phyloP scores from a whole-genome alignment of 1,284 basidiomycete genomes.

The Pisolithus thermaeus region DNA sequence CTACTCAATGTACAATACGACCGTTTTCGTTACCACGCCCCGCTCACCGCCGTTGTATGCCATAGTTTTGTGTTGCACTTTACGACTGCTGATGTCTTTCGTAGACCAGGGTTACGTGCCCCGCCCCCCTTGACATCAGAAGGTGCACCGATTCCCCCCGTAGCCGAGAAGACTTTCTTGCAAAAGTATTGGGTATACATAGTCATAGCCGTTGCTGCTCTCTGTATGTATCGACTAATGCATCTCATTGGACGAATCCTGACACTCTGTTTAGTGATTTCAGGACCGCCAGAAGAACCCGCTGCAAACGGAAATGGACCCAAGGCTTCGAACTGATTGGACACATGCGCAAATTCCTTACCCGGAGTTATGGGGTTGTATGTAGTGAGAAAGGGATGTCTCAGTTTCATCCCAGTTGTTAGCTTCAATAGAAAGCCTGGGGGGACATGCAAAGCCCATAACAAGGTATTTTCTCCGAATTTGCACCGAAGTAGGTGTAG shows the following conservation, averaged over 20 bases:
- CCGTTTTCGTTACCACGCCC: constrained; percentile 43
- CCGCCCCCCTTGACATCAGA: constrained; percentile 62
- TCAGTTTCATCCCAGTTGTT: too few species aligned
- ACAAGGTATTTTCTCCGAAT: too few species aligned
- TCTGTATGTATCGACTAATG: constrained; percentile 41
- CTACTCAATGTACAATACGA: constrained; percentile 43
- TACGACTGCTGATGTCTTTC: constrained; percentile 6
- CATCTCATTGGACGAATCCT: background rate
- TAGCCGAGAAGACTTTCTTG: constrained; percentile 71
- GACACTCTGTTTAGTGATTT: constrained; percentile 17
- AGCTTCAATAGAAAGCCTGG: too few species aligned
- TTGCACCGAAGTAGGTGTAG: too few species aligned
- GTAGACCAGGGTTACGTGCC: constrained; percentile 58
- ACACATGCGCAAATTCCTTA: background rate
- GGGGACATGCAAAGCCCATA: too few species aligned
- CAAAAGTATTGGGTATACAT: constrained; percentile 91
- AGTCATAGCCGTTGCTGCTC: constrained; percentile 48
- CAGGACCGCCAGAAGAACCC: constrained; percentile 26
- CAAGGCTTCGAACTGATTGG: constrained; percentile 21
- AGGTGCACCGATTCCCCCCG: constrained; percentile 57
- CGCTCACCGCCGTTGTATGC: constrained; percentile 54
- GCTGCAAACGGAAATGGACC: constrained; percentile 13
- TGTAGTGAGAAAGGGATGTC: too few species aligned
- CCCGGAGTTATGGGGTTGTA: too few species aligned
- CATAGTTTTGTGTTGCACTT: constrained; percentile 2